phyloP scores from a whole-genome alignment of 2,329 filamentous ascomycete species.

The Phyllosticta citribraziliensis region DNA sequence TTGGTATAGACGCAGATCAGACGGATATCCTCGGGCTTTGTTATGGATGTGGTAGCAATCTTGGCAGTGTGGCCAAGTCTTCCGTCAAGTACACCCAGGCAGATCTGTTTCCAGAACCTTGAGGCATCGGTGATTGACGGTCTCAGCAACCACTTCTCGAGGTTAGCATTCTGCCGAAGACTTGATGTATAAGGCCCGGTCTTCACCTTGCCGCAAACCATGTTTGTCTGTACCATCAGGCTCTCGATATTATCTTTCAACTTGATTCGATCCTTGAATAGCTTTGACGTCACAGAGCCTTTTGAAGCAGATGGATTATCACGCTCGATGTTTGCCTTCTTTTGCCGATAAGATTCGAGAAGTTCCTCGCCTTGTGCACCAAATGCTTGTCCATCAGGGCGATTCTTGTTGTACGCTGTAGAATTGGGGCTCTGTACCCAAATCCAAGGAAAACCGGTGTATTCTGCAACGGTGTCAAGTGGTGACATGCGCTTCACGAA shows the following conservation, averaged over 20 bases:
- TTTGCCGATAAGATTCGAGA: slow-evolving; percentile 38
- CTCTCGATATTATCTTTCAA: slow-evolving; percentile 48
- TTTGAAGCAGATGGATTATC: slow-evolving; percentile 41
- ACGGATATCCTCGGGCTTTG: slow-evolving; percentile 33
- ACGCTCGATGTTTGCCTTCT: slow-evolving; percentile 40
- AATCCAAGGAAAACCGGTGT: slow-evolving; percentile 53
- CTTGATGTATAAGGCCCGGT: not conserved
- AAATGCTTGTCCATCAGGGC: slow-evolving; percentile 38
- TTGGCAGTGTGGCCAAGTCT: slow-evolving; percentile 66
- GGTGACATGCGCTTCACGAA: slow-evolving; percentile 64
- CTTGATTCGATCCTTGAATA: slow-evolving; percentile 33
- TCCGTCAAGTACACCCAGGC: slow-evolving; percentile 55
- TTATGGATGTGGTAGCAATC: slow-evolving; percentile 46
- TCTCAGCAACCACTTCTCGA: slow-evolving; percentile 64
- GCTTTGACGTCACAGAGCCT: slow-evolving; percentile 25
- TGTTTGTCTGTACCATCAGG: slow-evolving; percentile 48
- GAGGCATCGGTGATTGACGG: slow-evolving; percentile 45
- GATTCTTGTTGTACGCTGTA: slow-evolving; percentile 23
- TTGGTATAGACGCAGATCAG: slow-evolving; percentile 71
- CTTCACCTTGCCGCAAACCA: slow-evolving; percentile 57
- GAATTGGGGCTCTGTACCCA: slow-evolving; percentile 57
- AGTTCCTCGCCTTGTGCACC: slow-evolving; percentile 46
- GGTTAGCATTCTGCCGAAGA: slow-evolving; percentile 8
- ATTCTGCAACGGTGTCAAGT: slow-evolving; percentile 43
- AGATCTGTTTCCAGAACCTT: slow-evolving; percentile 56